Base-by-base conservation (phyloP, 306 rosid genomes). In the Trifolium dubium region DNA sequence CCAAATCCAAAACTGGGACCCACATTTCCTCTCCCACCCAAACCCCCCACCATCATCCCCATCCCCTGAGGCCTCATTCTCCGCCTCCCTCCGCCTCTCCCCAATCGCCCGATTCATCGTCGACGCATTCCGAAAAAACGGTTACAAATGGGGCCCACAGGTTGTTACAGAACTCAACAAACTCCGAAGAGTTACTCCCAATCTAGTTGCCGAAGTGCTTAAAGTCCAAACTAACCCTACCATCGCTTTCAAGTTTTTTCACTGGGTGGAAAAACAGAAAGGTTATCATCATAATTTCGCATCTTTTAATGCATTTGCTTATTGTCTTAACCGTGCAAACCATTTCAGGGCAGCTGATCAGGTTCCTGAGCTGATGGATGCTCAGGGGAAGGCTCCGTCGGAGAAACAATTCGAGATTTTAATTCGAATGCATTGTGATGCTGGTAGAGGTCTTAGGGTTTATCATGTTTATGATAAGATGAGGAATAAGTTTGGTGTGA, bases 341-440 rank as follows among this genome's bases (percentile, higher is more conserved):
- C 88, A 80, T 12, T 89, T 83, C 66, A 71, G 88, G 3, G 85
- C 88, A 0, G 96, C 90, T 0, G 94, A 89, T 77, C 90, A 88
- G 64, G 68, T 91, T 18, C 97, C 96, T 0, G 94, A 93, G 29
- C 81, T 91, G 34, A 93, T 89, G 98, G 86, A 80, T 5, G 83
- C 94, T 0, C 97, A 93, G 43, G 97, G 97, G 11, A 93, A 82
- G 49, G 88, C 89, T 1, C 97, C 98, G 0, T 85, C 85, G n/a
- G 91, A 91, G 83, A 93, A 89, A 63, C 91, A 93, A 77, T 93
- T 89, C 8, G 97, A 93, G 89, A 93, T 93, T 44, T 72, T 93
- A 9, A 86, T 91, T 34, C 74, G 94, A 37, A 91, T 89, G 92
- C 98, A 91, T 30, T 51, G 79, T 1, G 94, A 91, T 60, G 90